Evolutionary conservation across 2,329 filamentous ascomycete species (phyloP), one percentile per base, ranked within the genome.

Genomic region (Diaporthe citrichinensis): DNA sequence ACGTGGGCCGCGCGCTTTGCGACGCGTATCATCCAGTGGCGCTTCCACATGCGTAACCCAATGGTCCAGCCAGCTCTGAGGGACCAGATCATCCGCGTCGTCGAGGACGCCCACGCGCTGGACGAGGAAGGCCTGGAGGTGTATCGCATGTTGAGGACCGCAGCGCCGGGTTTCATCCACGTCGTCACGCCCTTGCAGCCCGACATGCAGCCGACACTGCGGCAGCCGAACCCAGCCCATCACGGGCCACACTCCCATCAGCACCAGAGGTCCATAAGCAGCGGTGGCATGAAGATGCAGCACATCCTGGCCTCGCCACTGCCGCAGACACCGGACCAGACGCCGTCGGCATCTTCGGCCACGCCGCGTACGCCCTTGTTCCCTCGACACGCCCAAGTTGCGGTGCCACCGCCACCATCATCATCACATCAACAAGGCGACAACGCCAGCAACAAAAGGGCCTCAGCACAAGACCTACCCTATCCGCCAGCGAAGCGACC

Each of bases 21-120:
- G 9, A 76, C 75, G 10, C 75, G 75, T 23, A 46, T 76, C 68
- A 75, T 76, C 53, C 75, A 76, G 61, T 76, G 75, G 75, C 73
- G 75, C 20, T 72, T 61, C 51, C 46, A 71, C 31, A 74, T 75
- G 44, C 73, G 73, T 23, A 65, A 73, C 28, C 73, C 53, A 15
- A n/a, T 73, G 53, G 59, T 73, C 46, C 59, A 71, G 55, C 73
- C 44, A 23, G 44, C 75, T 12, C 55, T 76, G 44, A 51, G 51
- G 55, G 44, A 51, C 25, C 61, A 69, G 44, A 58, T 75, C 31
- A 71, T 76, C 39, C 68, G 71, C 17, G 75, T 76, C 14, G 59
- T 69, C 28, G 68, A 75, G 25, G 75, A 76, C 39, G 61, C 68
- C 53, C 46, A 69, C n/a, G 73, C 75, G 17, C 59, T 76, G 36